Evolutionary conservation across 2,329 filamentous ascomycete species (phyloP).

Genomic region (Dryadomyces quercivorus): DNA sequence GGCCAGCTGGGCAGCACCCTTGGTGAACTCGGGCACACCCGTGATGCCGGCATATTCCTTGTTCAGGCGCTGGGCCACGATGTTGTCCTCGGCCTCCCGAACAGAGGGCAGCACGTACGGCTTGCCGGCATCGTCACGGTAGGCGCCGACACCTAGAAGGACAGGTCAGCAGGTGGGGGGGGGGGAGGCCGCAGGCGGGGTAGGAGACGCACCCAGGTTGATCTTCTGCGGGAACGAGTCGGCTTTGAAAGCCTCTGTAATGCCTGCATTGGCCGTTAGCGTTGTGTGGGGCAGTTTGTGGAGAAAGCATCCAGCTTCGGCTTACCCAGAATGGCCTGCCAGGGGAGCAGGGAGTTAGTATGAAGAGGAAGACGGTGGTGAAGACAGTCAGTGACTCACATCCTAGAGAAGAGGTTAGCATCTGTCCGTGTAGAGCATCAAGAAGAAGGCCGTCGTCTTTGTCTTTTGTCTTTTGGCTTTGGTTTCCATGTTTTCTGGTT

Average conservation of each 20-base stretch:
- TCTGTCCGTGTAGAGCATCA: too few relatives aligned
- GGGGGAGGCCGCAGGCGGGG: too few relatives aligned
- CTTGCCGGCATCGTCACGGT: conserved; percentile 96
- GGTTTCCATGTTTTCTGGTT: conserved; percentile 1
- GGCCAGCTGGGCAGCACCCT: conserved; percentile 78
- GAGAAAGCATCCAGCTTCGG: conserved; percentile 13
- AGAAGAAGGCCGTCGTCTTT: too few relatives aligned
- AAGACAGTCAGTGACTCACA: not conserved
- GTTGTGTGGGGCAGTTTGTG: conserved; percentile 3
- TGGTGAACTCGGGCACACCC: conserved; percentile 87
- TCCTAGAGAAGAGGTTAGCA: not conserved
- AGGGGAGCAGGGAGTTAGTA: conserved; percentile 7
- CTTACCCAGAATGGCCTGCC: conserved; percentile 63
- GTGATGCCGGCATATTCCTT: conserved; percentile 99
- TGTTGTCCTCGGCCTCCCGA: conserved; percentile 74
- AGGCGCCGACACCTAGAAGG: conserved; percentile 73
- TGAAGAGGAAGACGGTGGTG: not conserved
- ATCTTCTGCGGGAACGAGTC: conserved; percentile 92
- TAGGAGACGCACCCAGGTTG: conserved; percentile 60
- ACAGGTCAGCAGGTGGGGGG: conserved; percentile 16
- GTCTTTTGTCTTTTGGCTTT: not conserved
- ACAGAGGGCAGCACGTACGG: conserved; percentile 96
- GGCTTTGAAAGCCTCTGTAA: conserved; percentile 98
- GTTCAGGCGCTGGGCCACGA: conserved; percentile 67
- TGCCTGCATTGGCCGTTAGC: conserved; percentile 36